Base-by-base conservation (phyloP, 768 basidiomycete species). In the Boletus sp. region DNA sequence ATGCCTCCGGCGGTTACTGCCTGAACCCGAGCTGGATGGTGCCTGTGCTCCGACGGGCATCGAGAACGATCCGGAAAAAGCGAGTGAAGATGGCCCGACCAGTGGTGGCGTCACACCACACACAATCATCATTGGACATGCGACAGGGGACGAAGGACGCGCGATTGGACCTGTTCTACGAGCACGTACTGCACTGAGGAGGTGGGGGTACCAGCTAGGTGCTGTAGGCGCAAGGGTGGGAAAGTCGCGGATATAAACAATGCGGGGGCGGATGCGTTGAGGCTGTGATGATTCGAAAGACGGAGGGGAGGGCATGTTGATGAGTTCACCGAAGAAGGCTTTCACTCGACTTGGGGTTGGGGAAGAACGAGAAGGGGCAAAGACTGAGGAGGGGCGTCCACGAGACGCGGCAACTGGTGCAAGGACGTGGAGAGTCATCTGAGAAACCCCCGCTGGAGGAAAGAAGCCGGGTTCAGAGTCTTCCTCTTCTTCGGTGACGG, bases 71-170 rank as follows among this genome's bases (percentile, higher is more conserved):
- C 53, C 59, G 5, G 53, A 5, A 30, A 41, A 56, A 51, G 61
- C 14, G 50, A 56, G 11, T 63, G 70, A 45, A 62, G 65, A 59
- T 10, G 81, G 74, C n/a, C 81, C 78, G 14, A 82, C 73, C n/a
- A 93, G 72, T 4, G 89, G 74, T 27, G 93, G 92, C 1, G 88
- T 85, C 63, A 91, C 83, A n/a, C 93, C 92, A 62, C 96, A 89
- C 17, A 97, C 77, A 44, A 97, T 91, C 8, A 86, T 83, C 61
- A 87, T 89, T 3, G 93, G 90, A 64, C 83, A 83, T 34, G 70
- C 59, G 13, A 84, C 79, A 1, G 83, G 79, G n/a, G 83, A 81
- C 6, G 82, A 76, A 11, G 83, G 77, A 29, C 83, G 76, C 1
- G 83, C 71, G 8, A 86, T 72, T 4, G 85, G 77, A 2, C 87